These are phyloP conservation scores for Paramyrothecium sp. DNA, from an alignment of 2,329 filamentous ascomycete genomes.

Conservation along the genomic window DNA sequence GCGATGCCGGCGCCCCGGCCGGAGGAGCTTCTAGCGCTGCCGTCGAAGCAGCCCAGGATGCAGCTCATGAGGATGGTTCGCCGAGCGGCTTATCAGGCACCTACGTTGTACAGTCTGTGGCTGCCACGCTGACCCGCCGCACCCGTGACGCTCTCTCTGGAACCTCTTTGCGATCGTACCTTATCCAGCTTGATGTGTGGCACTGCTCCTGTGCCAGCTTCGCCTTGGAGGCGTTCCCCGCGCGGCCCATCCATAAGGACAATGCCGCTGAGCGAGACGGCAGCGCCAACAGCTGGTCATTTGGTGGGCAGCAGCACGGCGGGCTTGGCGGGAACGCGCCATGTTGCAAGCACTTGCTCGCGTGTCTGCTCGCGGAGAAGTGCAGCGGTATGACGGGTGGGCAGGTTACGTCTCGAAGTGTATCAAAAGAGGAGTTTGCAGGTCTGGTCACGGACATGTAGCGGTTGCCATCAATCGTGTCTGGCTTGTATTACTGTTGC, in stretches of 20 bases:
- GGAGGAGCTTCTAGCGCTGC: conserved; percentile 2
- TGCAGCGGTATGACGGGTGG: conserved; percentile 57
- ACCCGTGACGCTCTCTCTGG: conserved; percentile 8
- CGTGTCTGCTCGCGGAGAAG: conserved; percentile 71
- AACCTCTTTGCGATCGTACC: conserved; percentile 46
- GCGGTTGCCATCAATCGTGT: conserved; percentile 4
- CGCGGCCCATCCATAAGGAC: conserved; percentile 1
- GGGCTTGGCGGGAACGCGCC: conserved; percentile 33
- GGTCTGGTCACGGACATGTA: conserved; percentile 58
- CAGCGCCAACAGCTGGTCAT: conserved; percentile 27
- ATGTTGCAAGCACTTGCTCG: conserved; percentile 87
- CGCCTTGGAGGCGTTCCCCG: conserved; percentile 65
- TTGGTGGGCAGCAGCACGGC: conserved; percentile 50
- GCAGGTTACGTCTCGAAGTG: conserved; percentile 52
- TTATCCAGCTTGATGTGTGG: conserved; percentile 75
- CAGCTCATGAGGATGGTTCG: background rate
- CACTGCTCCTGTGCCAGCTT: conserved; percentile 90
- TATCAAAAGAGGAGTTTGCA: conserved; percentile 67
- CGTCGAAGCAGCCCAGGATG: no score
- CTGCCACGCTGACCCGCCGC: conserved; percentile 26
- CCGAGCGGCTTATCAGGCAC: conserved; percentile 22
- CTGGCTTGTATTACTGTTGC: conserved; percentile 17
- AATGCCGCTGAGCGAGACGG: background rate
- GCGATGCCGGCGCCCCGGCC: background rate
- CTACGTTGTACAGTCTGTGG: conserved; percentile 66